These are phyloP conservation scores for Hypoxylon sp. DNA, from an alignment of 2,329 filamentous ascomycete species.

Conservation along the genomic window DNA sequence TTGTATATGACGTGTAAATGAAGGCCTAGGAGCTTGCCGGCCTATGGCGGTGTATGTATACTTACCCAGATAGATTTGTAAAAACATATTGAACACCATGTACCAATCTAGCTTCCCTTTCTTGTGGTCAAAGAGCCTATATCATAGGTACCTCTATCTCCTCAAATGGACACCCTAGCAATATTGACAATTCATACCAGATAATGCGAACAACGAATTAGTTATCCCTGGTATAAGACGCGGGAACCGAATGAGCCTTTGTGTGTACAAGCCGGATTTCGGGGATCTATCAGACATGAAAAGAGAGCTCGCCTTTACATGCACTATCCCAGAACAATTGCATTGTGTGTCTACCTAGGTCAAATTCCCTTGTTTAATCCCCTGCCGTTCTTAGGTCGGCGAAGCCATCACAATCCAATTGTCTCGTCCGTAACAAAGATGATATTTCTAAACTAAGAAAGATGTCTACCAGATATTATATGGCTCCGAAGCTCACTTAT, in stretches of 20 bases:
- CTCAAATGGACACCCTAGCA: too few species aligned
- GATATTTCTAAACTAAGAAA: not conserved
- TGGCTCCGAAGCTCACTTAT: not conserved
- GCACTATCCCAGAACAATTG: not conserved
- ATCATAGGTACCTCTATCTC: too few species aligned
- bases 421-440: not conserved
- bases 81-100: not conserved
- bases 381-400: not conserved
- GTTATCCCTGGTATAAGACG: too few species aligned
- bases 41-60: not conserved
- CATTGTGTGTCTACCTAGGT: not conserved
- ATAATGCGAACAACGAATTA: not conserved
- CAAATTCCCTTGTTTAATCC: not conserved
- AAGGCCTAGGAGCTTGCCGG: not conserved
- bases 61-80: not conserved
- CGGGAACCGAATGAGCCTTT: not conserved
- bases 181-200: too few species aligned
- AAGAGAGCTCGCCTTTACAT: not conserved
- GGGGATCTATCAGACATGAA: not conserved
- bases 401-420: not conserved
- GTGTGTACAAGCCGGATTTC: not conserved
- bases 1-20: constrained; percentile 22
- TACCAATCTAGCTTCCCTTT: too few species aligned
- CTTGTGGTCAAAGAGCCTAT: too few species aligned
- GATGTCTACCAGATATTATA: not conserved